These are phyloP conservation scores for Phaeosphaeriaceae sp. DNA, from an alignment of 2,329 filamentous ascomycete species.

Conservation along the genomic window DNA sequence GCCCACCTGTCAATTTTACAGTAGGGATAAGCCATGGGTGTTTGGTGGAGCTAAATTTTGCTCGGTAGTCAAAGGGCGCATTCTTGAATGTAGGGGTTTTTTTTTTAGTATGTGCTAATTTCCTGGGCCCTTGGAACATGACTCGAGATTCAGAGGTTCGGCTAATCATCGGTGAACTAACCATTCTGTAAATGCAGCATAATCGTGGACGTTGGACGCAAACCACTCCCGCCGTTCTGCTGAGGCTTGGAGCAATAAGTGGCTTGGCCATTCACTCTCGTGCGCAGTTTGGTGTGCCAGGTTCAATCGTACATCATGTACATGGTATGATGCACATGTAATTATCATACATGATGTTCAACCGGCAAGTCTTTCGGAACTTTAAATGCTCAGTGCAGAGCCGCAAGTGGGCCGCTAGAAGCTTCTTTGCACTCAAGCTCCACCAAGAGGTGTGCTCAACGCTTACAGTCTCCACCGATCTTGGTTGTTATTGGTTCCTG, in stretches of 20 bases:
- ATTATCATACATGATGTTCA: constrained; percentile 4
- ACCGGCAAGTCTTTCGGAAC: constrained; percentile 25
- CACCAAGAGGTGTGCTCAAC: constrained; percentile 30
- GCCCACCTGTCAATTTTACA: no score
- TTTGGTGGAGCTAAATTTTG: no score
- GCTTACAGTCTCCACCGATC: constrained; percentile 28
- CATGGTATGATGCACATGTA: neutral
- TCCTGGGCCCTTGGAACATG: no score
- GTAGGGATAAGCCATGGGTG: no score
- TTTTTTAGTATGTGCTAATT: no score
- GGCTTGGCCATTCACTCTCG: neutral
- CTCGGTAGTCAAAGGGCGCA: no score
- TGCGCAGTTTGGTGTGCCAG: neutral
- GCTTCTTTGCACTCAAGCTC: constrained; percentile 39
- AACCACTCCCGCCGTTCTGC: constrained; percentile 17
- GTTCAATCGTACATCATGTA: no score
- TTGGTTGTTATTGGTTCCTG: constrained; percentile 18
- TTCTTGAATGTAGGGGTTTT: no score
- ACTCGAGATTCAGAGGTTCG: neutral
- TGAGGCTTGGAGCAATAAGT: constrained; percentile 10
- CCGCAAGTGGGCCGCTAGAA: constrained; percentile 40
- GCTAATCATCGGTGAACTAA: neutral
- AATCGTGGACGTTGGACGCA: constrained; percentile 5
- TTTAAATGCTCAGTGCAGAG: constrained; percentile 25
- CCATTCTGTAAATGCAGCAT: constrained; percentile 8